phyloP scores from a whole-genome alignment of 495 filamentous ascomycete species.

The Penicillium riverlandense region DNA sequence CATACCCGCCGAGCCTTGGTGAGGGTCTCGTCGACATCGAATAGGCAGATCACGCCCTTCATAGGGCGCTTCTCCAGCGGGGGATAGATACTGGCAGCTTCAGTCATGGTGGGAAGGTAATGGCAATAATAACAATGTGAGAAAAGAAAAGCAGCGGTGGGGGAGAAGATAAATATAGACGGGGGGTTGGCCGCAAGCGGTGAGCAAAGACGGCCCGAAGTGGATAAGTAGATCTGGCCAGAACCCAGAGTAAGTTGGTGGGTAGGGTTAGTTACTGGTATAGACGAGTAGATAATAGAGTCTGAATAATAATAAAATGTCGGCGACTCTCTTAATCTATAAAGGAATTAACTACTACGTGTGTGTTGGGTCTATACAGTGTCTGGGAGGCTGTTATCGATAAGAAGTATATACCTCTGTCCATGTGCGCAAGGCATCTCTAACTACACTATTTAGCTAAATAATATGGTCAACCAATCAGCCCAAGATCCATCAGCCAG shows the following conservation, averaged over 20 bases:
- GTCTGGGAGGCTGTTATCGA: not conserved
- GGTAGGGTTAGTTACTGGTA: too few relatives aligned
- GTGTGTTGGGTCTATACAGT: not conserved
- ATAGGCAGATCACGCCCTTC: slow-evolving; percentile 84
- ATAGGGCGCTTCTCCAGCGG: slow-evolving; percentile 73
- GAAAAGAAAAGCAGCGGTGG: slow-evolving; percentile 2
- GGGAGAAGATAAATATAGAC: slow-evolving; percentile 11
- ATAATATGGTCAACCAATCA: too few relatives aligned
- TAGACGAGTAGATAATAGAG: too few relatives aligned
- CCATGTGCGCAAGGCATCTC: not conserved
- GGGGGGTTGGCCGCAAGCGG: slow-evolving; percentile 27
- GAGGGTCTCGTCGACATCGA: slow-evolving; percentile 89
- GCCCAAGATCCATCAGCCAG: too few relatives aligned
- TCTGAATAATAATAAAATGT: too few relatives aligned
- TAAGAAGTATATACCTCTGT: not conserved
- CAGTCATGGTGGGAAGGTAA: slow-evolving; percentile 26
- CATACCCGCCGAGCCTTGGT: slow-evolving; percentile 67
- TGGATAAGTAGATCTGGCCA: not conserved
- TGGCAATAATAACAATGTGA: not conserved
- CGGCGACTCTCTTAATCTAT: too few relatives aligned
- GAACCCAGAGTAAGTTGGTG: not conserved
- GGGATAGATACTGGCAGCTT: slow-evolving; percentile 54
- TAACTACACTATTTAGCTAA: too few relatives aligned
- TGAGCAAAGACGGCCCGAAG: slow-evolving; percentile 8
- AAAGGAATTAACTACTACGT: too few relatives aligned